phyloP scores from a whole-genome alignment of 305 asterid species.

The Ajuga reptans region DNA sequence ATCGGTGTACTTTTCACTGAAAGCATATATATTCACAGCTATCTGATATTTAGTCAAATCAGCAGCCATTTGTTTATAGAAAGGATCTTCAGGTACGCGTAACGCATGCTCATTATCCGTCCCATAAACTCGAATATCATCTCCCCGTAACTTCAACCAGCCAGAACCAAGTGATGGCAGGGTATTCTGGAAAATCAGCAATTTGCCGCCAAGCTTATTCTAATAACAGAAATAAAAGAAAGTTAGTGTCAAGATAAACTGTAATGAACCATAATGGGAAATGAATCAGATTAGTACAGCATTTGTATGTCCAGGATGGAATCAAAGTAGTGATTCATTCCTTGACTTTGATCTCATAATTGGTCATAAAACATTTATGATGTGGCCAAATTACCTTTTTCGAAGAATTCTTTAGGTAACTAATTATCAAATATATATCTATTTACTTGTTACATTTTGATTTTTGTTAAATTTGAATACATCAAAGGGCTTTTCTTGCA shows the following conservation, averaged over 20 bases:
- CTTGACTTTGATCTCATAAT: background rate
- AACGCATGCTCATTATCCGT: conserved; percentile 72
- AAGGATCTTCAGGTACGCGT: conserved; percentile 84
- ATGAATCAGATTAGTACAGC: background rate
- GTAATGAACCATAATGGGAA: background rate
- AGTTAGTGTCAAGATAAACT: conserved; percentile 10
- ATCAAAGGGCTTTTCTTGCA: background rate
- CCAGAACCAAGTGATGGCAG: conserved; percentile 87
- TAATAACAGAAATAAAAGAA: conserved; percentile 34
- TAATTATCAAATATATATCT: background rate
- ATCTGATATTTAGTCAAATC: conserved; percentile 84
- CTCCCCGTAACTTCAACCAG: conserved; percentile 75
- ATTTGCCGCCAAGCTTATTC: conserved; percentile 83
- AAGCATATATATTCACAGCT: conserved; percentile 81
- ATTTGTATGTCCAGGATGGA: background rate
- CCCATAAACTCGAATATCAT: conserved; percentile 73
- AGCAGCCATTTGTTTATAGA: conserved; percentile 95
- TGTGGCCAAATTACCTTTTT: background rate
- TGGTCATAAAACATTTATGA: background rate
- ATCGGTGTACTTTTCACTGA: conserved; percentile 79
- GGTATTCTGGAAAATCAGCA: conserved; percentile 76
- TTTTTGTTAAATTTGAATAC: background rate
- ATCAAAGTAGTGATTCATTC: background rate
- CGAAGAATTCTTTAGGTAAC: background rate
- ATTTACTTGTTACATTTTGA: background rate